Evolutionary conservation across 1,284 basidiomycete genomes (phyloP).

Genomic region (Ceratobasidium papillatum): DNA sequence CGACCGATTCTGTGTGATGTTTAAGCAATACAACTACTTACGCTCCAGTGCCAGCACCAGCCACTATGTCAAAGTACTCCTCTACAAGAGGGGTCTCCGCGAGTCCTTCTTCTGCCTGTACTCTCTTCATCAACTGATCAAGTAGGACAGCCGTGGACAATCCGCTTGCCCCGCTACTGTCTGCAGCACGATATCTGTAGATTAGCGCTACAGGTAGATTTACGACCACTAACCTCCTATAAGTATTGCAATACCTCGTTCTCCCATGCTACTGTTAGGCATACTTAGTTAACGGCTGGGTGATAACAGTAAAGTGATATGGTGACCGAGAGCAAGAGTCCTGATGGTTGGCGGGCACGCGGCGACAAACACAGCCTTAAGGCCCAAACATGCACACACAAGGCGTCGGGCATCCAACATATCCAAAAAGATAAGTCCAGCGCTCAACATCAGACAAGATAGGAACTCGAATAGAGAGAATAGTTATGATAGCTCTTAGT

Average conservation of each 20-base stretch:
- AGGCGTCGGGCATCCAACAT: not conserved
- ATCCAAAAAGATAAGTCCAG: too few species aligned
- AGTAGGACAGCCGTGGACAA: not conserved
- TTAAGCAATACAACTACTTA: not conserved
- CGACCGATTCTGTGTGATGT: not conserved
- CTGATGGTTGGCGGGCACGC: not conserved
- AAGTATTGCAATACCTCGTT: not conserved
- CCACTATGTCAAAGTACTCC: conserved; percentile 16
- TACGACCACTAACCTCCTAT: not conserved
- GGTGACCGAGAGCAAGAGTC: not conserved
- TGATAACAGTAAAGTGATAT: not conserved
- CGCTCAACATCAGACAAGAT: too few species aligned
- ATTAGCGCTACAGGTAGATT: not conserved
- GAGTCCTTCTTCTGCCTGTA: not conserved
- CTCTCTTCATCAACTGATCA: not conserved
- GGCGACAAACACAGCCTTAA: not conserved
- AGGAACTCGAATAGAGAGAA: too few species aligned
- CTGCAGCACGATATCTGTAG: not conserved
- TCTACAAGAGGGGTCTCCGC: not conserved
- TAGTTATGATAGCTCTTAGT: too few species aligned
- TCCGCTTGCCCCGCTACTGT: conserved; percentile 37
- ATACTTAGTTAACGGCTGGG: not conserved
- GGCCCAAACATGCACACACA: not conserved
- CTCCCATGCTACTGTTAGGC: not conserved
- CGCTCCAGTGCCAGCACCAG: not conserved